Evolutionary conservation across 495 filamentous ascomycete genomes (phyloP), one percentile per base, ranked within the genome.

Genomic region (Neurospora cerealis): DNA sequence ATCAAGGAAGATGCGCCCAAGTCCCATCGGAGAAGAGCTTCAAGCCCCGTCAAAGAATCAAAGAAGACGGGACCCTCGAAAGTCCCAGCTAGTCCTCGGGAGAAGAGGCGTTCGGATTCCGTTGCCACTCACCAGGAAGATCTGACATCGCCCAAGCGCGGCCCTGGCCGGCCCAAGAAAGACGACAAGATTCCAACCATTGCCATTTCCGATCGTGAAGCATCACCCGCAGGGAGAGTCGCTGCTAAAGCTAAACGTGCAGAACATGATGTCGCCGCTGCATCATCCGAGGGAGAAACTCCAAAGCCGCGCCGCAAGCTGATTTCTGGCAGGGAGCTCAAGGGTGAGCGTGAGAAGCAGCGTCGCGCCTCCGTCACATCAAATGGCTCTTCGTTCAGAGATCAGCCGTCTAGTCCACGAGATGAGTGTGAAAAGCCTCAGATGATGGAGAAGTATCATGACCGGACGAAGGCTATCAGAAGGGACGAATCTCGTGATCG

Each of bases 271-370:
- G 62, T 80, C 46, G 81, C 81, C 21, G 77, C 81, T 42, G 79
- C 77, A 8, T 86, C 87, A 10, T 88, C 87, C 32, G 87, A 87
- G 69, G 85, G 84, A 1, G 88, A 89, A 62, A 75, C 84, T 10
- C 73, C 81, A 28, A 91, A 90, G 72, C 89, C 89, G 15, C 81
- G 88, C 62, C 84, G 88, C 5, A 90, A 89, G 76, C 81, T 91
- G 41, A 82, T 91, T 28, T 90, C 89, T 17, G 86, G 87, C 5
- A 86, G 86, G 73, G 89, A 89, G 40, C 77, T 89, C 28, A 87
- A 88, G 74, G 86, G 84, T 1, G 86, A 88, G 72, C 83, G 85
- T 46, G 87, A 89, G 62, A 86, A 86, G 75, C 83, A 87, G 70
- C 81, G 83, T 17, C 86, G 86, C 71, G 74, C 87, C 75, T 85